Percentiles rank a stretch among this genome's conserved stretches.
These are phyloP conservation scores for Seiridium unicorne DNA, from an alignment of 2,329 filamentous ascomycete genomes.

Conservation along the genomic window DNA sequence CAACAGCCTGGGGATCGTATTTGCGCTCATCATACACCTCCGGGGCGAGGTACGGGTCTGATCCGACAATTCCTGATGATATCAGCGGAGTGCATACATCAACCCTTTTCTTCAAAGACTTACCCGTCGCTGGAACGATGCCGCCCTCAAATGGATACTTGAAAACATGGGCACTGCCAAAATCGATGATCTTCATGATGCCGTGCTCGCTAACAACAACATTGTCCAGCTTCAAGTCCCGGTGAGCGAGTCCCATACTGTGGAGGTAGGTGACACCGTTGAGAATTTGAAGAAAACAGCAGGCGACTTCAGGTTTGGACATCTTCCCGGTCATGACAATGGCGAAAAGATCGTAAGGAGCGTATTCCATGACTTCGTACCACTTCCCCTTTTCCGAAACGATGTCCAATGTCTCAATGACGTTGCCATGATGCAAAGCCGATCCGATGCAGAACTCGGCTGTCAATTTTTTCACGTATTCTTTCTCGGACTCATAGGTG, in stretches of 20 bases:
- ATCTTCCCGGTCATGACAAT: slow-evolving; percentile 99
- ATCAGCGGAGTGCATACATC: slow-evolving; percentile 2
- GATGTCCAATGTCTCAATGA: slow-evolving; percentile 97
- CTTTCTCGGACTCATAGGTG: slow-evolving; percentile 88
- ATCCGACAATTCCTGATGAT: slow-evolving; percentile 62
- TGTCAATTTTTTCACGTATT: slow-evolving; percentile 97
- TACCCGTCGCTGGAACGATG: slow-evolving; percentile 77
- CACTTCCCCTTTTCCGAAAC: slow-evolving; percentile 90
- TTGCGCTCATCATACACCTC: slow-evolving; percentile 93
- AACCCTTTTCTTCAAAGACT: slow-evolving; percentile 29
- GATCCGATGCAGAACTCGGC: slow-evolving; percentile 98
- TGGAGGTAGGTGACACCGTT: slow-evolving; percentile 94
- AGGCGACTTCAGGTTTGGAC: slow-evolving; percentile 85
- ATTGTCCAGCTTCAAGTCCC: slow-evolving; percentile 95
- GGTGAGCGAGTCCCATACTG: slow-evolving; percentile 89
- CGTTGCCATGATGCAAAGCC: slow-evolving; percentile 94
- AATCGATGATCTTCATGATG: slow-evolving; percentile 99
- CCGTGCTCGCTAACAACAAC: slow-evolving; percentile 94
- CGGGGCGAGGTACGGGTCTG: slow-evolving; percentile 93
- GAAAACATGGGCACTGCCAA: slow-evolving; percentile 95
- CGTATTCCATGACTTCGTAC: slow-evolving; percentile 99
- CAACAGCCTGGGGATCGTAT: slow-evolving; percentile 90
- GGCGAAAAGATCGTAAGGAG: slow-evolving; percentile 91
- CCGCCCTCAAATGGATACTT: slow-evolving; percentile 95
- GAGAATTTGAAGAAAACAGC: slow-evolving; percentile 89